Conservation (phyloP, 1,284 basidiomycete genomes). For the Xanthoconium separans region DNA sequence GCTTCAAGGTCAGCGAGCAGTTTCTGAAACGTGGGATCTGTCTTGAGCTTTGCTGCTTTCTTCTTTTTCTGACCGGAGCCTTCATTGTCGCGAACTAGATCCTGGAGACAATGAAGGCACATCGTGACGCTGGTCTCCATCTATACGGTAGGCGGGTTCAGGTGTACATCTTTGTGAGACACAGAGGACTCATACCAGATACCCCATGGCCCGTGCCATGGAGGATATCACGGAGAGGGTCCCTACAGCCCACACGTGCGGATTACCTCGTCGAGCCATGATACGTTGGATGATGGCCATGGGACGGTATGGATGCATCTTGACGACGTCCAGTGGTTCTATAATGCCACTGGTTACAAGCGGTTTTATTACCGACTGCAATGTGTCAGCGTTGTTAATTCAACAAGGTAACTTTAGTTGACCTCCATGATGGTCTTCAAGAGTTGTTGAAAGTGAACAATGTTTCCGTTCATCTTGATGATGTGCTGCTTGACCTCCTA, state of each 20-base stretch:
- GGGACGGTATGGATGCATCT: constrained; percentile 37
- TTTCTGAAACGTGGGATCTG: constrained; percentile 59
- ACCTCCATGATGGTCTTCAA: constrained; percentile 75
- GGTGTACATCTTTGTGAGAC: background rate
- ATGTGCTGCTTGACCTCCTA: constrained; percentile 71
- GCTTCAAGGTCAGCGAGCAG: constrained; percentile 64
- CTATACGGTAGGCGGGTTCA: constrained; percentile 38
- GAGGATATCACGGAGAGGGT: constrained; percentile 47
- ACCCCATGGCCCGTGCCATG: constrained; percentile 78
- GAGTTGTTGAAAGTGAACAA: constrained; percentile 55
- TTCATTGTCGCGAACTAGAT: constrained; percentile 38
- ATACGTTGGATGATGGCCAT: constrained; percentile 52
- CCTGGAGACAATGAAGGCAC: constrained; percentile 66
- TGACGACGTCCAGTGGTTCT: constrained; percentile 33
- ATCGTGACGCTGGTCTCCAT: constrained; percentile 80
- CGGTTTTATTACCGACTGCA: constrained; percentile 41
- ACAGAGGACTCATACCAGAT: constrained; percentile 55
- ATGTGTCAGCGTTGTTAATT: constrained; percentile 6
- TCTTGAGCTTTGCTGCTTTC: constrained; percentile 44
- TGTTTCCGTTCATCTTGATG: constrained; percentile 63
- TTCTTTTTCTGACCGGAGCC: constrained; percentile 39
- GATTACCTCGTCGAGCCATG: constrained; percentile 41
- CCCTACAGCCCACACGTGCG: constrained; percentile 43
- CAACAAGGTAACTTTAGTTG: constrained; percentile 23
- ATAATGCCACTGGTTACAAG: constrained; percentile 32